phyloP scores from a whole-genome alignment of 805 yeast genomes.

The Saccharomycopsis babjevae region DNA sequence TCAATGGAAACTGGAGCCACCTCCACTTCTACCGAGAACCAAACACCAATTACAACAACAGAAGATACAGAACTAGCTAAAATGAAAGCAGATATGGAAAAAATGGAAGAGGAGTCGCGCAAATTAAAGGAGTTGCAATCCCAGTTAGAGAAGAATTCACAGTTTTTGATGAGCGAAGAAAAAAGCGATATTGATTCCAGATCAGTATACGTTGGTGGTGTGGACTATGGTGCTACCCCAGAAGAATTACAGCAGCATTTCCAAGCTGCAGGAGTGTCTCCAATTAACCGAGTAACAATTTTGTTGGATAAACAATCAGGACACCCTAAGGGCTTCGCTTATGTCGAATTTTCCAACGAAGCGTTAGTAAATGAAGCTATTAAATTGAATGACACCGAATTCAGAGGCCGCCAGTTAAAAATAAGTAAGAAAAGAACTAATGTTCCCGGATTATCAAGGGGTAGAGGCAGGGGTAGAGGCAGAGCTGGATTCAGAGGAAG shows the following conservation, averaged over 20 bases:
- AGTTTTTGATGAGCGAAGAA: constrained; percentile 31
- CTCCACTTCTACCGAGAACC: background rate
- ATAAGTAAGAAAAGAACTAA: constrained; percentile 75
- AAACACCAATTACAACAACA: background rate
- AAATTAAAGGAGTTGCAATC: constrained; percentile 50
- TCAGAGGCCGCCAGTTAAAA: constrained; percentile 62
- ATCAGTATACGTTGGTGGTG: constrained; percentile 75
- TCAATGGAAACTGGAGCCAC: background rate
- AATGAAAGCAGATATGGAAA: constrained; percentile 36
- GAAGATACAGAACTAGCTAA: constrained; percentile 14
- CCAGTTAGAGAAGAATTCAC: constrained; percentile 33
- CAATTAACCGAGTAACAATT: constrained; percentile 70
- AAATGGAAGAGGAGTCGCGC: constrained; percentile 54
- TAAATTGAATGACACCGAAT: constrained; percentile 49
- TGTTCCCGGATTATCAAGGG: constrained; percentile 49
- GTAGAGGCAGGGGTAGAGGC: constrained; percentile 26
- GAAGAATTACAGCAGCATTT: constrained; percentile 72
- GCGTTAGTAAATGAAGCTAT: constrained; percentile 58
- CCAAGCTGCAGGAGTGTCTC: constrained; percentile 46
- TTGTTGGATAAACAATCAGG: constrained; percentile 65
- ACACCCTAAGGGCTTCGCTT: constrained; percentile 80
- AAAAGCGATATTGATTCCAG: constrained; percentile 65
- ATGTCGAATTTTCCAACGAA: constrained; percentile 68
- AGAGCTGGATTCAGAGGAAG: constrained; percentile 27
- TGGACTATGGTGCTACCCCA: constrained; percentile 71